Conservation (phyloP, 345 rosid species). For the Rhizophora mangle region DNA sequence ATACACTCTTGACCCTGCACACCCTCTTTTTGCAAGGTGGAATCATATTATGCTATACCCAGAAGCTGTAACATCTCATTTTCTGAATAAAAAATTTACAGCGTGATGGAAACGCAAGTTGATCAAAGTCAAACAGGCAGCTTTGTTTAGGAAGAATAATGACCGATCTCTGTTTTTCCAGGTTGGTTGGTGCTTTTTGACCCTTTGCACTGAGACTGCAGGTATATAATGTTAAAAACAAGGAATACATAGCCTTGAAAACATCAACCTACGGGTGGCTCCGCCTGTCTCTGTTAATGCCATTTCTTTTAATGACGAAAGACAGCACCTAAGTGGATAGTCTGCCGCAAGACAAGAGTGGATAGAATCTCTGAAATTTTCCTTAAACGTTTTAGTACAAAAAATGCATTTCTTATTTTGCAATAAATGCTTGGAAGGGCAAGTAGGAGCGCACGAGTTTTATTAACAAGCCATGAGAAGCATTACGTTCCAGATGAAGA, state of each 20-base stretch:
- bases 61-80: no score
- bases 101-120: no score
- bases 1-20: no score
- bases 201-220: not conserved
- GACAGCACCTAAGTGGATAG: constrained; percentile 19
- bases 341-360: constrained; percentile 8
- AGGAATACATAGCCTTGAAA: not conserved
- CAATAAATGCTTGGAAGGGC: constrained; percentile 6
- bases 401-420: constrained; percentile 7
- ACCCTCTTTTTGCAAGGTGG: no score
- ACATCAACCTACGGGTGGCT: not conserved
- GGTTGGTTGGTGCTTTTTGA: not conserved
- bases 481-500: not conserved
- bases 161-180: not conserved
- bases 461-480: not conserved
- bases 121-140: no score
- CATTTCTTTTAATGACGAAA: not conserved
- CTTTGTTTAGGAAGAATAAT: no score
- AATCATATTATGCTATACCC: no score
- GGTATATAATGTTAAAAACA: not conserved
- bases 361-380: constrained; percentile 28
- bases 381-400: not conserved
- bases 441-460: constrained; percentile 22
- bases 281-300: not conserved
- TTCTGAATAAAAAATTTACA: no score